Percentiles rank a stretch among this genome's conserved stretches.
Conservation (phyloP, 257 asterid genomes). For the Penstemon davidsonii region DNA sequence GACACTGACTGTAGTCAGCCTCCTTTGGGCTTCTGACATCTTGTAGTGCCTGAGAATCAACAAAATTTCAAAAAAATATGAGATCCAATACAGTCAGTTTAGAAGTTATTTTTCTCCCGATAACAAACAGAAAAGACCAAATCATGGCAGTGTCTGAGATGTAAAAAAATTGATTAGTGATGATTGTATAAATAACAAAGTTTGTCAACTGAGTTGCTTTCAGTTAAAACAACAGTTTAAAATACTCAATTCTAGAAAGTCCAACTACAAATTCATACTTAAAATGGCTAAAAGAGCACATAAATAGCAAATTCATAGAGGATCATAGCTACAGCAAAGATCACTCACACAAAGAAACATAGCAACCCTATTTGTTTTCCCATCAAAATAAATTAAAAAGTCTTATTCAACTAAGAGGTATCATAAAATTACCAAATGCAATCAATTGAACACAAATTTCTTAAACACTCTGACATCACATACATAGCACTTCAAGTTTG, state of each 20-base stretch:
- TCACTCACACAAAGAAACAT: conserved; percentile 20
- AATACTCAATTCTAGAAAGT: conserved; percentile 14
- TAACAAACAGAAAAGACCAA: neutral
- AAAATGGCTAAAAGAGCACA: conserved; percentile 15
- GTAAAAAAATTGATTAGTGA: conserved; percentile 21
- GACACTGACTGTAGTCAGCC: conserved; percentile 34
- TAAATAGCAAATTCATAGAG: neutral
- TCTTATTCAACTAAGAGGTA: conserved; percentile 27
- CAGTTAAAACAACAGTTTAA: conserved; percentile 6
- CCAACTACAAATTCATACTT: conserved; percentile 14
- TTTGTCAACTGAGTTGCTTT: conserved; percentile 18
- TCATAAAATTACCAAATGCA: conserved; percentile 23
- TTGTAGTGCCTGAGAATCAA: conserved; percentile 46
- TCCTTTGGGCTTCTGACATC: conserved; percentile 97
- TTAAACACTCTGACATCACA: neutral
- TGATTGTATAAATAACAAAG: conserved; percentile 15
- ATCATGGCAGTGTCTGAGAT: conserved; percentile 9
- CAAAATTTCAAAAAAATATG: conserved; percentile 11
- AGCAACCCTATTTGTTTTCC: conserved; percentile 17
- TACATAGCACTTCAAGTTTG: conserved; percentile 23
- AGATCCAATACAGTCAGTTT: neutral
- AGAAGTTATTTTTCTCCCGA: neutral
- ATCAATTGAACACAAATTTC: neutral
- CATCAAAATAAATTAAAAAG: conserved; percentile 16
- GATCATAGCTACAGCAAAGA: conserved; percentile 25